These are phyloP conservation scores for Puccinia polysora DNA, from an alignment of 1,284 basidiomycete species.

Conservation along the genomic window DNA sequence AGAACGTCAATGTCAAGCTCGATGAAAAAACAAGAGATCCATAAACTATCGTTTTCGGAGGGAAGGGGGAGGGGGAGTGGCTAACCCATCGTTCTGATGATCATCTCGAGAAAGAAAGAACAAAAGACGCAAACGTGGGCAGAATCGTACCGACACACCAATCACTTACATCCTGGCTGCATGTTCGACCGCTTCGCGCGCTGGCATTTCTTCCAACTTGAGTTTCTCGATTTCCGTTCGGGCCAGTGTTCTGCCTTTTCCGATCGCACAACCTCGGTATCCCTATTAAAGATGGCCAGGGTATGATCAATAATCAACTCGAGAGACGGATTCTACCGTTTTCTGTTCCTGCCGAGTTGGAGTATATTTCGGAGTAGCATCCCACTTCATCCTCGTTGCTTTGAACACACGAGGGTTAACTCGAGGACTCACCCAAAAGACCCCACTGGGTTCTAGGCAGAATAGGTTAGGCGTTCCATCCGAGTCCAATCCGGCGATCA, in stretches of 20 bases:
- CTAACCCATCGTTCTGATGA: background rate
- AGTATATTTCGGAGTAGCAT: background rate
- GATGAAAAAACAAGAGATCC: background rate
- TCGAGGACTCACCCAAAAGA: conserved; percentile 75
- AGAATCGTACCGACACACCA: no score
- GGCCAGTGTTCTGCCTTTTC: conserved; percentile 92
- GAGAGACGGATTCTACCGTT: no score
- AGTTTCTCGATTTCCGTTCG: conserved; percentile 99
- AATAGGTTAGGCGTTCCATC: conserved; percentile 74
- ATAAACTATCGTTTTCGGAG: background rate
- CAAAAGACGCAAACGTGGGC: background rate
- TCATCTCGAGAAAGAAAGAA: background rate
- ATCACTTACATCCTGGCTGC: conserved; percentile 85
- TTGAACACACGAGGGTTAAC: background rate
- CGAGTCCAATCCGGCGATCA: conserved; percentile 85
- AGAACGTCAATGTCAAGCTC: background rate
- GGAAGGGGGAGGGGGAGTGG: no score
- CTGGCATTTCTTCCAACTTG: conserved; percentile 70
- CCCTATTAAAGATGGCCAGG: conserved; percentile 58
- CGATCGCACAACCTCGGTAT: conserved; percentile 87
- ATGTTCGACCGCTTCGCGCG: conserved; percentile 79
- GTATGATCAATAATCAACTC: background rate
- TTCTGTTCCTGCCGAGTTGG: no score
- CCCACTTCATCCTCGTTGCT: background rate
- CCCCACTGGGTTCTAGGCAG: conserved; percentile 91